Conservation (phyloP, 495 filamentous ascomycete species). For the Aspergillus sparsus region DNA sequence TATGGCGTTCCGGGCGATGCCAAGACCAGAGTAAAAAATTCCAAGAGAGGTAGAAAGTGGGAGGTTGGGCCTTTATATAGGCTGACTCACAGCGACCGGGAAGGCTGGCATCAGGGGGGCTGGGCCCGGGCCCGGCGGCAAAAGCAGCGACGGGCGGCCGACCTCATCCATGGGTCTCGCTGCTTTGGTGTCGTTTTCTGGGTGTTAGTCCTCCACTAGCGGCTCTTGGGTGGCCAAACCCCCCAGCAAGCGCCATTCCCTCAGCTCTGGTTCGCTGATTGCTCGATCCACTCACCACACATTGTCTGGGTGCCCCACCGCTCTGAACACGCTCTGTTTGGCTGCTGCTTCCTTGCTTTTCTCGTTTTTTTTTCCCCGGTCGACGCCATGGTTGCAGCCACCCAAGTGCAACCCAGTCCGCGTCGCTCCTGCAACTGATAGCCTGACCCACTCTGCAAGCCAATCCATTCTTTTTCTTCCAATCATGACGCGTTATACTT, state of each 20-base stretch:
- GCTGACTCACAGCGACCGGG: constrained; percentile 39
- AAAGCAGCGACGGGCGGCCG: constrained; percentile 42
- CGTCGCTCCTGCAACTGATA: constrained; percentile 38
- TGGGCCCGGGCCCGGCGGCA: constrained; percentile 36
- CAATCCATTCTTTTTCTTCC: constrained; percentile 26
- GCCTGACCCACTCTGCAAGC: constrained; percentile 18
- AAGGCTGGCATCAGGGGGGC: constrained; percentile 41
- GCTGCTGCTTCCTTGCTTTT: constrained; percentile 32
- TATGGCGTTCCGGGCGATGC: constrained; percentile 45
- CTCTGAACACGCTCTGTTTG: constrained; percentile 27
- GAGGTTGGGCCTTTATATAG: constrained; percentile 53
- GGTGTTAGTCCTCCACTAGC: constrained; percentile 29
- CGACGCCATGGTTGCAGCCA: constrained; percentile 38
- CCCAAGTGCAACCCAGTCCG: constrained; percentile 31
- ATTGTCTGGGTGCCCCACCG: constrained; percentile 28
- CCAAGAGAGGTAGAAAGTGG: constrained; percentile 37
- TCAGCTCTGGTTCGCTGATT: constrained; percentile 30
- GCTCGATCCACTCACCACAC: constrained; percentile 12
- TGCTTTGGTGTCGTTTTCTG: constrained; percentile 23
- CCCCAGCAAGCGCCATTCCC: constrained; percentile 24
- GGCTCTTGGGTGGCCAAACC: constrained; percentile 29
- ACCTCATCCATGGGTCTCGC: constrained; percentile 41
- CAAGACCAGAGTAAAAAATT: constrained; percentile 50
- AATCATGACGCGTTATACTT: constrained; percentile 35
- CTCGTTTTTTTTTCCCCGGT: constrained; percentile 22